These are phyloP conservation scores for Avicennia marina DNA, from an alignment of 257 asterid species.

Conservation along the genomic window DNA sequence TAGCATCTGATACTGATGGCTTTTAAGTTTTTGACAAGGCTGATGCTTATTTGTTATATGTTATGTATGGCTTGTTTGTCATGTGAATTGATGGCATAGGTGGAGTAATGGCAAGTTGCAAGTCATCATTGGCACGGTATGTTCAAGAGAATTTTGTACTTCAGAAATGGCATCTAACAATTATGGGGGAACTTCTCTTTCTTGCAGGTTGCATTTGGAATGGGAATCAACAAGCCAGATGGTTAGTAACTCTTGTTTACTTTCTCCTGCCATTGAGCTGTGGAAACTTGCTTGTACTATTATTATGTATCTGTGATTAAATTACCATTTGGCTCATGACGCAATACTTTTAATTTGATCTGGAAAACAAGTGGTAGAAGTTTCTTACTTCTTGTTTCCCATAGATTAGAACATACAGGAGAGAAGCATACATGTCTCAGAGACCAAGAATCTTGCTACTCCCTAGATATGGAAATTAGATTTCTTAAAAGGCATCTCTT, in stretches of 20 bases:
- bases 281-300: slow-evolving; percentile 5
- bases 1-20: slow-evolving; percentile 12
- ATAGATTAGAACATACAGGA: neutral
- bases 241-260: slow-evolving; percentile 46
- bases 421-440: slow-evolving; percentile 9
- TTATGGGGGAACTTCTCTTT: slow-evolving; percentile 1
- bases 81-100: slow-evolving; percentile 34
- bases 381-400: slow-evolving; percentile 2
- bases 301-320: neutral
- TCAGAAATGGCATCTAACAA: slow-evolving; percentile 3
- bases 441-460: slow-evolving; percentile 14
- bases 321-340: slow-evolving; percentile 4
- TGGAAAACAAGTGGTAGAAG: slow-evolving; percentile 6
- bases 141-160: slow-evolving; percentile 20
- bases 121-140: slow-evolving; percentile 97
- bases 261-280: slow-evolving; percentile 11
- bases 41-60: slow-evolving; percentile 13
- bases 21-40: slow-evolving; percentile 7
- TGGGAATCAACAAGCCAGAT: slow-evolving; percentile 99
- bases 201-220: slow-evolving; percentile 96
- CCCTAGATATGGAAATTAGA: too few relatives aligned
- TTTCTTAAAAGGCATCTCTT: too few relatives aligned
- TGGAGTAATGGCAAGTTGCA: slow-evolving; percentile 92
- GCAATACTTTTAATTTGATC: slow-evolving; percentile 9
- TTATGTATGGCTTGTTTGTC: neutral